Evolutionary conservation across 1,284 basidiomycete species (phyloP), one percentile per base, ranked within the genome.

Genomic region (Microbotryum silenes-acaulis): DNA sequence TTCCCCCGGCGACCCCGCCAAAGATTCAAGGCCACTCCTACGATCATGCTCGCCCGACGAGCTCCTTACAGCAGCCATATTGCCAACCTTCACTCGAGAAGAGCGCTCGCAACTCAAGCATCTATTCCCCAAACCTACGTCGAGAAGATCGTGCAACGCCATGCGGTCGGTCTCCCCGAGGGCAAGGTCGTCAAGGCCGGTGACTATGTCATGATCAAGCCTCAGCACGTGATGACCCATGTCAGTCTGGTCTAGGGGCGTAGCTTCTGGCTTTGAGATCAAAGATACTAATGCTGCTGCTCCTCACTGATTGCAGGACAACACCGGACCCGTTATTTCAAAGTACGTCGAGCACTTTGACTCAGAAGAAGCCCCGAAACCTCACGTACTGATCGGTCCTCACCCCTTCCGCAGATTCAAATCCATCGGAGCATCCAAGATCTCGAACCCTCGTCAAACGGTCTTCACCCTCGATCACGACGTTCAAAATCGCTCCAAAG

Each of bases 381-480:
- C 12, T n/a, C 21, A 14, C 23, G 14, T 8, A 20, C 21, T 29
- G 48, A 29, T 18, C 10, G 20, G 16, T 37, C 37, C 37, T 18
- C 16, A 42, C 48, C 48, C 48, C 46, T 47, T 49, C 21, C 49
- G 6, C 72, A 93, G 90, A 77, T 99, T 98, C 81, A 88, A 89
- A 64, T 91, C 91, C 7, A 91, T 98, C 67, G 91, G 91, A 23
- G 94, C 91, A 54, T 92, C 86, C 7, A 84, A 82, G 68, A 87
- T 98, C 67, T 81, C 86, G 69, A 85, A 94, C 74, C 84, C 88
- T 4, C 80, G 79, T 52, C 92, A 96, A 73, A 86, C 89, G 5
- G 92, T 98, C 45, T 97, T 97, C 78, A 93, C 94, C 2, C 83
- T 99, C 48, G 94, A 98, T 75, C 94, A 99, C 76, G 96, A 99